Evolutionary conservation across 805 yeast genomes (phyloP).

Genomic region (Candida germanica): DNA sequence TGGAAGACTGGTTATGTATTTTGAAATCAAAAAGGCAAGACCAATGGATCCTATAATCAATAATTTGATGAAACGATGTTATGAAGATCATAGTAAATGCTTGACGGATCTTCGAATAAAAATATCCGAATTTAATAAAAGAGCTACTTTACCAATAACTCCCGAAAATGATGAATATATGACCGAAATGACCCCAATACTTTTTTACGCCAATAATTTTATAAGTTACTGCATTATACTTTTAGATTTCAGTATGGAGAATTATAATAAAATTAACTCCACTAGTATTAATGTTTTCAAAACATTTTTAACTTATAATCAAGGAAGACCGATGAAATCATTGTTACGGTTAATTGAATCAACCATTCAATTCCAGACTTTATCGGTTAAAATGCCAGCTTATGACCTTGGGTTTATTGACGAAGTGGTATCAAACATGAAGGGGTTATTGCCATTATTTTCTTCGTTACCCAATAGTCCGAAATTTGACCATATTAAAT

Average conservation of each 20-base stretch:
- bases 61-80: constrained; percentile 11
- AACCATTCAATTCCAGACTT: constrained; percentile 13
- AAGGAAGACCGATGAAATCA: constrained; percentile 6
- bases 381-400: constrained; percentile 21
- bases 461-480: background rate
- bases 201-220: constrained; percentile 13
- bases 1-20: constrained; percentile 16
- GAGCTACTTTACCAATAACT: background rate
- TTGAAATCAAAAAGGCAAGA: constrained; percentile 9
- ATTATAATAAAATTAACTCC: constrained; percentile 10
- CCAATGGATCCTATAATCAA: constrained; percentile 7
- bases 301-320: constrained; percentile 7
- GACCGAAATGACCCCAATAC: constrained; percentile 14
- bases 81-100: constrained; percentile 14
- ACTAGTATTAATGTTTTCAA: constrained; percentile 7
- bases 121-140: constrained; percentile 6
- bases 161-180: constrained; percentile 10
- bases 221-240: constrained; percentile 12
- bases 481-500: background rate
- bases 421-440: constrained; percentile 17
- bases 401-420: constrained; percentile 21
- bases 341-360: constrained; percentile 6
- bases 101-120: constrained; percentile 8
- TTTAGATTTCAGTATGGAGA: constrained; percentile 14
- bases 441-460: constrained; percentile 8